Evolutionary conservation across 73 alveolate genomes (phyloP), one percentile per base, ranked within the genome.

Genomic region (Tetrahymena thermophila): DNA sequence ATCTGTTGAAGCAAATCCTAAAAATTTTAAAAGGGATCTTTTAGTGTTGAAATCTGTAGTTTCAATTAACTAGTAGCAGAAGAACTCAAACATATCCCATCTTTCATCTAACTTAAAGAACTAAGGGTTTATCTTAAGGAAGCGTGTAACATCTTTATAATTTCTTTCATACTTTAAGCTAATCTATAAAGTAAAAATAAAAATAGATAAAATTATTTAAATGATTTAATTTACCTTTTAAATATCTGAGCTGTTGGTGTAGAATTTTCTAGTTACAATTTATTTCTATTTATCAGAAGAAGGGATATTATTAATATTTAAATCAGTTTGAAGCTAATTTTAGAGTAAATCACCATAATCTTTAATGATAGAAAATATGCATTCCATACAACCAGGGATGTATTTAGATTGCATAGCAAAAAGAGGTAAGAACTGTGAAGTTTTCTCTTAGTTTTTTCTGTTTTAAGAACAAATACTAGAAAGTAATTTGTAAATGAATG

Each of bases 1-100:
- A 35, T 85, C 94, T 25, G 97, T 95, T n/a, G 97, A 95, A 19
- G 97, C 95, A 93, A 95, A 95, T 9, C 94, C 35, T 34, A 95
- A 89, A 50, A 95, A 95, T 1, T 84, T 84, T 19, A 95, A 85
- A 21, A 95, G 93, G 44, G 85, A 94, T 95, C 97, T 95, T 93
- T 95, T 95, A 34, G 93, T 95, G 40, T 89, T 83, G 56, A 94
- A 58, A 0, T 94, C 35, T 17, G 94, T 85, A 1, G 95, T 23
- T 95, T 95, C 56, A 89, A 56, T 56, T 85, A 93, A 56, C 94
- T 95, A 0, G 85, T 95, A 89, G 55, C 89, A 71, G 40, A 71
- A 95, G 25, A 95, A 95, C 19, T 95, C 93, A 35, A 95, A 57
- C 43, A 95, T 31, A 95, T 95, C 97, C 97, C 97, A 95, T 89